Percentiles rank a stretch among this genome's conserved stretches.
Conservation (phyloP, 2,329 filamentous ascomycete genomes). For the Fusarium floridanum region DNA sequence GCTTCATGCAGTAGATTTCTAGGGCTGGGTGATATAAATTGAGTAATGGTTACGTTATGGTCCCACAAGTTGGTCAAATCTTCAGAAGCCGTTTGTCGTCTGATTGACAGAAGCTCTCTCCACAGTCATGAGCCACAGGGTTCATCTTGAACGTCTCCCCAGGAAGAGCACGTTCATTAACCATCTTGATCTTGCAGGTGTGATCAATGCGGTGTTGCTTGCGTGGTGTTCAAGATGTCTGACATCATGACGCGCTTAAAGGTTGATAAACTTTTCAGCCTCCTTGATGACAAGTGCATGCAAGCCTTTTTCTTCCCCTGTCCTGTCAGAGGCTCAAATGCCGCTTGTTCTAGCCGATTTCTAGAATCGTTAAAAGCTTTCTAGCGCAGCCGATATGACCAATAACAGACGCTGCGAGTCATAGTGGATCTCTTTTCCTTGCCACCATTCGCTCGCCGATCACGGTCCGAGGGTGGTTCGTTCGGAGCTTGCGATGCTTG, state of each 20-base stretch:
- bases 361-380: constrained; percentile 22
- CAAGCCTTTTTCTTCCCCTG: constrained; percentile 4
- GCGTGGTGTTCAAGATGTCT: background rate
- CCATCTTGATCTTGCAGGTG: background rate
- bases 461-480: constrained; percentile 11
- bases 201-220: background rate
- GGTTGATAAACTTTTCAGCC: constrained; percentile 22
- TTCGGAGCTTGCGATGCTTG: background rate
- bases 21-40: constrained; percentile 10
- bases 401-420: background rate
- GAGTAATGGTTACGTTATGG: constrained; percentile 40
- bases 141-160: constrained; percentile 7
- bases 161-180: background rate
- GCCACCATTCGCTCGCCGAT: constrained; percentile 18
- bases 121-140: background rate
- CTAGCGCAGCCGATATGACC: constrained; percentile 9
- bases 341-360: constrained; percentile 19
- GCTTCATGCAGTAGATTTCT: background rate
- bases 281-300: constrained; percentile 1
- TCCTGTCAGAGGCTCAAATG: background rate
- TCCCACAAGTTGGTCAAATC: constrained; percentile 20
- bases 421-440: constrained; percentile 1
- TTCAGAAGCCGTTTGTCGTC: constrained; percentile 12
- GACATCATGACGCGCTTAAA: constrained; percentile 11
- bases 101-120: constrained; percentile 6